Conservation (phyloP, 371 early-diverging fungal genomes). For the Smittium culicis region DNA sequence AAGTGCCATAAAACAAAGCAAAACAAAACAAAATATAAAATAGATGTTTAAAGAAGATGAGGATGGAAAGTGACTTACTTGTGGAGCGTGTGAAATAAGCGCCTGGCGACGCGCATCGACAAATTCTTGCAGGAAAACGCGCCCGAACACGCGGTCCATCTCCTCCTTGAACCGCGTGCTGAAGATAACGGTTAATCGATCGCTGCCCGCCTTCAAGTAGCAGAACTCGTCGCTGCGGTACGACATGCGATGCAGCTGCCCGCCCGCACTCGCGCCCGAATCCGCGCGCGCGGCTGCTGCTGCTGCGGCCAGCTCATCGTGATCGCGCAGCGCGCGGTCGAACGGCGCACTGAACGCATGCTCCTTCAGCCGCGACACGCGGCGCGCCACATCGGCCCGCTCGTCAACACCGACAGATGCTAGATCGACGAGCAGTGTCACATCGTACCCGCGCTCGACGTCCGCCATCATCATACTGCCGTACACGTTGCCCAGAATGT, state of each 20-base stretch:
- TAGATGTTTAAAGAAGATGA: no score
- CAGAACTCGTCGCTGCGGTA: slow-evolving; percentile 89
- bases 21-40: no score
- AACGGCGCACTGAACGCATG: slow-evolving; percentile 88
- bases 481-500: slow-evolving; percentile 67
- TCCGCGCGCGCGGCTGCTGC: slow-evolving; percentile 65
- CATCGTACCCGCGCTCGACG: slow-evolving; percentile 66
- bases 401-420: slow-evolving; percentile 45
- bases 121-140: slow-evolving; percentile 96
- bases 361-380: slow-evolving; percentile 75
- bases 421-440: slow-evolving; percentile 69
- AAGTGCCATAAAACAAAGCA: no score
- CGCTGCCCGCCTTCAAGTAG: slow-evolving; percentile 72
- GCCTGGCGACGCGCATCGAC: slow-evolving; percentile 90
- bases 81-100: slow-evolving; percentile 84
- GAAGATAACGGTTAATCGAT: slow-evolving; percentile 94
- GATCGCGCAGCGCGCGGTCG: slow-evolving; percentile 68
- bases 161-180: slow-evolving; percentile 92
- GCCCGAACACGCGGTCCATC: slow-evolving; percentile 86
- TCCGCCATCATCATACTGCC: slow-evolving; percentile 43
- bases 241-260: no score
- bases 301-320: slow-evolving; percentile 55
- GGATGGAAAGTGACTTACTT: slow-evolving; percentile 37
- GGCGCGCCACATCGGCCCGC: slow-evolving; percentile 60
- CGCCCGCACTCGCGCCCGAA: no score